Conservation (phyloP, 495 filamentous ascomycete species). For the Letharia lupina region DNA sequence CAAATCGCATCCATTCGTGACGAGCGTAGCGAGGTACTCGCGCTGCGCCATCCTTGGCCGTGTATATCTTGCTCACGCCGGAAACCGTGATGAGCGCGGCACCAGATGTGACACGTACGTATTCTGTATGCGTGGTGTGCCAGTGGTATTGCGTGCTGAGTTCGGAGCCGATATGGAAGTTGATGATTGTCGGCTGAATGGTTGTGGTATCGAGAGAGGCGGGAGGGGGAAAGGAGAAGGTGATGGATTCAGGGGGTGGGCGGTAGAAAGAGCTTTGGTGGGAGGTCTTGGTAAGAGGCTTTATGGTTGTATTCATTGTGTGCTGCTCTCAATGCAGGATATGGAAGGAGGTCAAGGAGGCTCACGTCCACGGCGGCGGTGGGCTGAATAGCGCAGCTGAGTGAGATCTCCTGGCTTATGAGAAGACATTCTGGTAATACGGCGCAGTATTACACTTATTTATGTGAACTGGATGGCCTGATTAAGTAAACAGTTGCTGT, state of each 20-base stretch:
- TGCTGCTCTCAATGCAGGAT: background rate
- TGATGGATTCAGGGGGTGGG: background rate
- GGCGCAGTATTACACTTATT: background rate
- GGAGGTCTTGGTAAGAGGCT: conserved; percentile 7
- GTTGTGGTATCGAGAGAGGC: background rate
- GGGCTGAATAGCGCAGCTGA: background rate
- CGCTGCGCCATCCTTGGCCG: conserved; percentile 1
- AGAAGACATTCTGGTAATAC: background rate
- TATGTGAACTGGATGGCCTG: background rate
- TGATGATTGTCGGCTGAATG: background rate
- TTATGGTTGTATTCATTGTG: background rate
- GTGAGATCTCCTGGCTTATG: background rate
- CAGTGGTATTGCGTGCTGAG: background rate
- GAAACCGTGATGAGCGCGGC: background rate
- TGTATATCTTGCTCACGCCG: background rate
- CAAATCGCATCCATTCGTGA: conserved; percentile 17
- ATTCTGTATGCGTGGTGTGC: conserved; percentile 7
- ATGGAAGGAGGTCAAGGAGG: background rate
- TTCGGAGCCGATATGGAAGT: background rate
- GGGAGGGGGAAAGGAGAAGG: conserved; percentile 1
- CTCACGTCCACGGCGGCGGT: background rate
- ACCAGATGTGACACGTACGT: background rate
- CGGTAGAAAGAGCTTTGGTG: background rate
- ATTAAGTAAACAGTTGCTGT: background rate
- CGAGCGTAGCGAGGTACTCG: conserved; percentile 10